These are phyloP conservation scores for Caryocar brasiliense DNA, from an alignment of 441 rosid species.

Conservation along the genomic window DNA sequence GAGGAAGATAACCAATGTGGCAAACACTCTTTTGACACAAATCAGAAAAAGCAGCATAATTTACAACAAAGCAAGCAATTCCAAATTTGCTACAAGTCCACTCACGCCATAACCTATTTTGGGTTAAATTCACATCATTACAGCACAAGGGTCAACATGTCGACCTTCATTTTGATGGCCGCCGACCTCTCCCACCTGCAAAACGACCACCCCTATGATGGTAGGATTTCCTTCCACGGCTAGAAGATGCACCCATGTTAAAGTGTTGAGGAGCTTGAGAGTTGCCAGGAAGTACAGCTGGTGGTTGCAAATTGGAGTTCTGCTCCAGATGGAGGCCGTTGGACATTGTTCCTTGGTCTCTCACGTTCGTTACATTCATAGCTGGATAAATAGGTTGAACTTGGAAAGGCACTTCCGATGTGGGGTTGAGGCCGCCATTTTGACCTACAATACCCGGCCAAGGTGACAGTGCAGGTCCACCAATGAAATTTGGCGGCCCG, in stretches of 20 bases:
- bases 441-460: constrained; percentile 47
- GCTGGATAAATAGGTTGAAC: constrained; percentile 28
- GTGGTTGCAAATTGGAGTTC: constrained; percentile 16
- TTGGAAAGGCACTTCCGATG: constrained; percentile 34
- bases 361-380: constrained; percentile 16
- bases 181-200: constrained; percentile 28
- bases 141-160: neutral
- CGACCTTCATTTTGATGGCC: constrained; percentile 11
- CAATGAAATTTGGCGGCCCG: constrained; percentile 33
- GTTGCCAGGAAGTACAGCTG: constrained; percentile 10
- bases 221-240: constrained; percentile 35
- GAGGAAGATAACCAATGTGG: neutral
- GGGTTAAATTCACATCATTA: neutral
- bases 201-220: constrained; percentile 33
- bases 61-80: too few species aligned
- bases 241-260: constrained; percentile 32
- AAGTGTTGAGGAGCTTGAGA: constrained; percentile 34
- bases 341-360: constrained; percentile 18
- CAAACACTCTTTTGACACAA: neutral
- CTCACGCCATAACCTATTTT: neutral
- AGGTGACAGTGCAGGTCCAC: constrained; percentile 29
- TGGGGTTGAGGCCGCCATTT: constrained; percentile 37
- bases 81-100: too few species aligned
- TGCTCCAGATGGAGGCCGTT: constrained; percentile 16
- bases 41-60: too few species aligned